These are phyloP conservation scores for Durio zibethinus DNA, from an alignment of 345 rosid species.

Conservation along the genomic window DNA sequence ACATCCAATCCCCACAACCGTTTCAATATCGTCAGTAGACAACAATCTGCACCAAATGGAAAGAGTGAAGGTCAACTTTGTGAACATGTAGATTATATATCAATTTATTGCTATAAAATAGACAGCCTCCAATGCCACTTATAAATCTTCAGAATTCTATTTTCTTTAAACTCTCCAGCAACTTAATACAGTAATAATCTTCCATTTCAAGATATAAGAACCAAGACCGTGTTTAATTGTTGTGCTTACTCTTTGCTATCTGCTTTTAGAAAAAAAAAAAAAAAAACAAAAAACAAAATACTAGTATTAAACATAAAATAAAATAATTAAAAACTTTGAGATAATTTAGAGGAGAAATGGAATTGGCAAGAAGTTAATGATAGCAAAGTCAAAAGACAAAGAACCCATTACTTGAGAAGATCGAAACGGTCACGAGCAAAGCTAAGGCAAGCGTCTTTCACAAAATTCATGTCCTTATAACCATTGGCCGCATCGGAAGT, in stretches of 20 bases:
- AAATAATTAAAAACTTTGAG: not conserved
- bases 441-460: conserved; percentile 76
- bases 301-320: not conserved
- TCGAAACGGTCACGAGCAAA: conserved; percentile 92
- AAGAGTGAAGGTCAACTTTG: not conserved
- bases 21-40: conserved; percentile 51
- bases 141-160: not conserved
- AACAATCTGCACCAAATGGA: conserved; percentile 50
- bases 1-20: conserved; percentile 74
- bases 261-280: not conserved
- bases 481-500: not conserved
- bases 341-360: not conserved
- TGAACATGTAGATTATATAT: not conserved
- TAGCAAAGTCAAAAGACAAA: not conserved
- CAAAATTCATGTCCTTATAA: conserved; percentile 53
- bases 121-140: not conserved
- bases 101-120: not conserved
- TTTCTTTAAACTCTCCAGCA: not conserved
- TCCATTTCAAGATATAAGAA: not conserved
- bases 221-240: not conserved
- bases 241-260: not conserved
- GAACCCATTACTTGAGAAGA: conserved; percentile 45
- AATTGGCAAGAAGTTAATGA: not conserved
- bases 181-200: not conserved
- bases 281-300: too few species aligned